Percentiles rank a stretch among this genome's conserved stretches.
phyloP scores from a whole-genome alignment of 257 asterid species.

The Perilla frutescens region DNA sequence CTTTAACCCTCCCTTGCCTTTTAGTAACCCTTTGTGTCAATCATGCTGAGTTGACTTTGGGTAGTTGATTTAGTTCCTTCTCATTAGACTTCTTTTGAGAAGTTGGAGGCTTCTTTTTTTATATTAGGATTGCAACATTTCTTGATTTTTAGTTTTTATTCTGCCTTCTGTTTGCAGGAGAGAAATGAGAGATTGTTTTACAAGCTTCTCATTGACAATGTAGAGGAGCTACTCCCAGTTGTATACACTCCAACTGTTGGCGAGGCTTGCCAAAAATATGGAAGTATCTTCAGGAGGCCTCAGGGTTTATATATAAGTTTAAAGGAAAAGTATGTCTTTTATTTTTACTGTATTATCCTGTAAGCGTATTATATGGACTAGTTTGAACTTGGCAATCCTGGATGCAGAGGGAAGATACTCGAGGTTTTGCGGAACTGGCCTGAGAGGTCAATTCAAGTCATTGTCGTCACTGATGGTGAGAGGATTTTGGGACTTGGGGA shows the following conservation, averaged over 20 bases:
- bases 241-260: constrained; percentile 94
- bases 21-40: background rate
- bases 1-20: background rate
- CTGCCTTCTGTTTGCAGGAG: constrained; percentile 54
- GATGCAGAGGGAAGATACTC: constrained; percentile 80
- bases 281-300: constrained; percentile 86
- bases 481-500: constrained; percentile 97
- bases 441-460: constrained; percentile 82
- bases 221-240: constrained; percentile 89
- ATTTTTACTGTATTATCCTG: background rate
- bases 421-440: constrained; percentile 96
- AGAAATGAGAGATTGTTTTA: constrained; percentile 90
- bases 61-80: background rate
- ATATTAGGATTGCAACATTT: background rate
- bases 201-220: constrained; percentile 87
- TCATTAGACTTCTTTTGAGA: background rate
- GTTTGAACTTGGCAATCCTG: constrained; percentile 29
- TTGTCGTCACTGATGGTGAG: constrained; percentile 97
- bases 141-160: background rate
- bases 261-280: constrained; percentile 97
- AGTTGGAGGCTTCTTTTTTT: background rate
- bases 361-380: background rate
- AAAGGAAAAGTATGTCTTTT: constrained; percentile 75
- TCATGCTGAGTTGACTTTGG: background rate
- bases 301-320: constrained; percentile 91